phyloP scores from a whole-genome alignment of 2,329 filamentous ascomycete genomes.

The Exutisphaerella laricina region DNA sequence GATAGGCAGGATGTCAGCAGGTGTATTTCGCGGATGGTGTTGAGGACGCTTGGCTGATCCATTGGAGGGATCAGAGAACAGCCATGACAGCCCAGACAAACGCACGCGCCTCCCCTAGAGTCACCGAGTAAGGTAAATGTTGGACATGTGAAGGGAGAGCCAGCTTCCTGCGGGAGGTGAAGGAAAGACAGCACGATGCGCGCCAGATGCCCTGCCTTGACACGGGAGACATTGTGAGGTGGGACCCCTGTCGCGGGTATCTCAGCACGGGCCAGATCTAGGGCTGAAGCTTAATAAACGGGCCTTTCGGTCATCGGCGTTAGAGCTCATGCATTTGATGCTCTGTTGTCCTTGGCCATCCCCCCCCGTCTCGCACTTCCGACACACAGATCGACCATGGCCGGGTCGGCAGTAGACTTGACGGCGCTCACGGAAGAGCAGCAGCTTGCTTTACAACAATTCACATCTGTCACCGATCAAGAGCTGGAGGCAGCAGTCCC shows the following conservation, averaged over 20 bases:
- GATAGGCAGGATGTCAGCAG: no score
- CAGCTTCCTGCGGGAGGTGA: slow-evolving; percentile 1
- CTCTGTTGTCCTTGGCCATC: no score
- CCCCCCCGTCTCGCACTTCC: no score
- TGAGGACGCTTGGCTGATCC: slow-evolving; percentile 3
- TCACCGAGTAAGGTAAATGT: background rate
- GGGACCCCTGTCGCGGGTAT: background rate
- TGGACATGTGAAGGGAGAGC: background rate
- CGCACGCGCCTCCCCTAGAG: background rate
- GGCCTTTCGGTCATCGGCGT: no score
- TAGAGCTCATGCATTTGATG: no score
- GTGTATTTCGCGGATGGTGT: background rate
- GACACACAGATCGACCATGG: background rate
- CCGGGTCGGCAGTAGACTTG: slow-evolving; percentile 46
- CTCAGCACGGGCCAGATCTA: background rate
- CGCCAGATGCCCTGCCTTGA: no score
- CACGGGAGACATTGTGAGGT: no score
- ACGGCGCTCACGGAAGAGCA: slow-evolving; percentile 69
- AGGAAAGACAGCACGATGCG: background rate
- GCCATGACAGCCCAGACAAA: background rate
- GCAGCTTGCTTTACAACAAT: slow-evolving; percentile 80
- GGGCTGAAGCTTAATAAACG: no score
- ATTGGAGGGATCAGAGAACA: slow-evolving; percentile 1
- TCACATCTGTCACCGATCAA: slow-evolving; percentile 81
- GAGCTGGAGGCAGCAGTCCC: slow-evolving; percentile 69